Conservation (phyloP, 192 early-diverging fungal genomes). For the Umbelopsis isabellina region DNA sequence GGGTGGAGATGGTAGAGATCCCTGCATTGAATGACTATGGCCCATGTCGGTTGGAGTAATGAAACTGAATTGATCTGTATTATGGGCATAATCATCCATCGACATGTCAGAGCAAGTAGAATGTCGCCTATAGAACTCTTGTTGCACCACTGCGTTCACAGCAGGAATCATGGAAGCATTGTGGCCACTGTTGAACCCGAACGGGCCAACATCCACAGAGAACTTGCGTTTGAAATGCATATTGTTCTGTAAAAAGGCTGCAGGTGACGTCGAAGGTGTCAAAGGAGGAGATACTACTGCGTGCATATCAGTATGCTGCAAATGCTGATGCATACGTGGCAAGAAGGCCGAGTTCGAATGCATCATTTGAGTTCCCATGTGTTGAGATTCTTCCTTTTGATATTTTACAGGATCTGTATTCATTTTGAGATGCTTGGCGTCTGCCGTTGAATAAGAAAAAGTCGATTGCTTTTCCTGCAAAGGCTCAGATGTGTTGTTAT, state of each 20-base stretch:
- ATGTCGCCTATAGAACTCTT: constrained; percentile 17
- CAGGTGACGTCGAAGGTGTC: constrained; percentile 31
- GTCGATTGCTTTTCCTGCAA: constrained; percentile 1
- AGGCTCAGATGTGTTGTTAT: constrained; percentile 1
- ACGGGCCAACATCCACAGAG: constrained; percentile 35
- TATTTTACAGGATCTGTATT: background rate
- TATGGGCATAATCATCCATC: constrained; percentile 21
- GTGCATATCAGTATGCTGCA: constrained; percentile 4
- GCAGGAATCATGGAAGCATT: constrained; percentile 19
- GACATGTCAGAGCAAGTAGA: constrained; percentile 16
- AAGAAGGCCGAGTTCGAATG: background rate
- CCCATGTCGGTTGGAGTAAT: background rate
- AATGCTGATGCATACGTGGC: constrained; percentile 17
- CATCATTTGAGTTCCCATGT: background rate
- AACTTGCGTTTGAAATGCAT: constrained; percentile 24
- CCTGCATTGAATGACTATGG: constrained; percentile 1
- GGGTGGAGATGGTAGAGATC: background rate
- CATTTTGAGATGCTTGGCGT: background rate
- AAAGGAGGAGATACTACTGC: constrained; percentile 31
- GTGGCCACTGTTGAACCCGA: constrained; percentile 19
- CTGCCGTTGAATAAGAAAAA: background rate
- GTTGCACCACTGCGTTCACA: background rate
- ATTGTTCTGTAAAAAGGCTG: constrained; percentile 7
- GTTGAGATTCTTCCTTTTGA: background rate
- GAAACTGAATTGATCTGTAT: constrained; percentile 4